These are phyloP conservation scores for Salvia hispanica DNA, from an alignment of 257 asterid genomes.

Conservation along the genomic window DNA sequence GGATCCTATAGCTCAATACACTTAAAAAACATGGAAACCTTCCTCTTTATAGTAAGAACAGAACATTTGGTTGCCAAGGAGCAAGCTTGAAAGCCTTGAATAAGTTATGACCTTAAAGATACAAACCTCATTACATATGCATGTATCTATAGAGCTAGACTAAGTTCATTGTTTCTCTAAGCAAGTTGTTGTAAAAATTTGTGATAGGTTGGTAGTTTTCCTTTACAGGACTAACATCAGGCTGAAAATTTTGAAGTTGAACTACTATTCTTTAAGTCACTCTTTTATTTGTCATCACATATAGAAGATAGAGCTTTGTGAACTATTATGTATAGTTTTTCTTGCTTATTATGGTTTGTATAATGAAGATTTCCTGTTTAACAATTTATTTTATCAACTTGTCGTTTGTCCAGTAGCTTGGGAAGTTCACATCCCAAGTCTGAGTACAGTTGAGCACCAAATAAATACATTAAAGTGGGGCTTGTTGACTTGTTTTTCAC, in stretches of 20 bases:
- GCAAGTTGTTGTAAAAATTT: not conserved
- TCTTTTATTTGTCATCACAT: conserved; percentile 11
- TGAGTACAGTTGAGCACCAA: conserved; percentile 25
- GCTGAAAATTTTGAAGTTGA: not conserved
- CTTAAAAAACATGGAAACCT: conserved; percentile 13
- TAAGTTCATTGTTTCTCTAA: not conserved
- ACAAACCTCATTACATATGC: not conserved
- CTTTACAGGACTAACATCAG: not conserved
- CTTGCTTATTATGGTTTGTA: conserved; percentile 20
- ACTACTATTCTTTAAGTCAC: not conserved
- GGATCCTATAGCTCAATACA: conserved; percentile 19
- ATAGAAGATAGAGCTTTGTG: conserved; percentile 18
- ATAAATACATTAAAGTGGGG: conserved; percentile 29
- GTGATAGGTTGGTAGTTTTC: not conserved
- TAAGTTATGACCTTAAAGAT: not conserved
- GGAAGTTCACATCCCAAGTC: conserved; percentile 24
- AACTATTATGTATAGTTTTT: conserved; percentile 22
- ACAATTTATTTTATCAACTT: conserved; percentile 1
- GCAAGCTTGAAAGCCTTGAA: not conserved
- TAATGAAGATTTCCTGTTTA: conserved; percentile 15
- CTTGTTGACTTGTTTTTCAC: conserved; percentile 43
- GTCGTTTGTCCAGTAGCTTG: conserved; percentile 23
- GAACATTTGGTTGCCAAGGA: conserved; percentile 3
- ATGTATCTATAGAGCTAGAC: not conserved
- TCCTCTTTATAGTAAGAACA: not conserved